phyloP scores from a whole-genome alignment of 352 stramenopile species.

The Globisporangium mamillatum region DNA sequence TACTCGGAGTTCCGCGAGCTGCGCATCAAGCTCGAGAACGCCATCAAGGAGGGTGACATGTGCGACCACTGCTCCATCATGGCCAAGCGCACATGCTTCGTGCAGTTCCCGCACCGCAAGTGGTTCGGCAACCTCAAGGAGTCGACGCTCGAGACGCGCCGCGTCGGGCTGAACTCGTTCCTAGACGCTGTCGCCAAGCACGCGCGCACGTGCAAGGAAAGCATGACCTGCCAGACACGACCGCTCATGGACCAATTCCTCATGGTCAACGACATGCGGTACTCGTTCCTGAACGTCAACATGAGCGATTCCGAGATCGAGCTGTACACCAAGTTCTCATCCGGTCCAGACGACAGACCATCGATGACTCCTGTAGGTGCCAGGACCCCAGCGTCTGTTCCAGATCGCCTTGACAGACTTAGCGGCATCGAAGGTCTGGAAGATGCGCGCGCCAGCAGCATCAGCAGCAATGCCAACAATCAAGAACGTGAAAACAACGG shows the following conservation, averaged over 20 bases:
- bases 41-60: slow-evolving; percentile 63
- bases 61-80: slow-evolving; percentile 77
- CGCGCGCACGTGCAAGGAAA: slow-evolving; percentile 70
- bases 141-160: slow-evolving; percentile 70
- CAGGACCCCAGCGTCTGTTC: slow-evolving; percentile 25
- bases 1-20: slow-evolving; percentile 85
- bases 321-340: slow-evolving; percentile 34
- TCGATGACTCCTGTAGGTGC: slow-evolving; percentile 23
- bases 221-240: slow-evolving; percentile 66
- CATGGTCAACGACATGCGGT: slow-evolving; percentile 87
- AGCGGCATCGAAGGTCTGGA: slow-evolving; percentile 39
- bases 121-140: slow-evolving; percentile 74
- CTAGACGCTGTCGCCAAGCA: slow-evolving; percentile 74
- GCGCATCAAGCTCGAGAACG: slow-evolving; percentile 58
- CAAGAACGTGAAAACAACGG: slow-evolving; percentile 14
- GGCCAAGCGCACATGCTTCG: slow-evolving; percentile 75
- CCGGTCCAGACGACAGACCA: slow-evolving; percentile 24
- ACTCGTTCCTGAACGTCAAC: slow-evolving; percentile 85
- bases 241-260: slow-evolving; percentile 86
- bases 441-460: slow-evolving; percentile 25
- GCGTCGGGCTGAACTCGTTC: slow-evolving; percentile 71
- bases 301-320: slow-evolving; percentile 63
- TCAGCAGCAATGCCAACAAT: slow-evolving; percentile 15
- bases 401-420: slow-evolving; percentile 31
- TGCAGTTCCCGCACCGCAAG: slow-evolving; percentile 75